phyloP scores from a whole-genome alignment of 1,284 basidiomycete genomes.

The Anthracocystis panici-leucophaei region DNA sequence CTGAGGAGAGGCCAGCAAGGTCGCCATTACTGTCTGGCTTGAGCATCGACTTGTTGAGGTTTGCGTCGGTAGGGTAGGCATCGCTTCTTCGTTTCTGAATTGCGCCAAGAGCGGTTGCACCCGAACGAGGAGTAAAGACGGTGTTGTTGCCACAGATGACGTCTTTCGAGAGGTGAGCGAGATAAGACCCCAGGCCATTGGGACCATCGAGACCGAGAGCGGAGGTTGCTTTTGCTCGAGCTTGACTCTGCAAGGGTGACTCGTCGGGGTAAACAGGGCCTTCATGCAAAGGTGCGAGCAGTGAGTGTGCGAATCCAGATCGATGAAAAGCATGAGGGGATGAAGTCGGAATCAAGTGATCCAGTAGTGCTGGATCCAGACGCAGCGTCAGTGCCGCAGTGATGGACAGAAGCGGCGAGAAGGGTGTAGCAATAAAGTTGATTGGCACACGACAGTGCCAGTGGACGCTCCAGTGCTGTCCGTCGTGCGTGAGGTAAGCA shows the following conservation, averaged over 20 bases:
- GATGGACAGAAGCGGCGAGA: conserved; percentile 36
- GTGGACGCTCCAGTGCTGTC: conserved; percentile 33
- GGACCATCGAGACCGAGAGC: conserved; percentile 48
- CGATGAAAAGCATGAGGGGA: conserved; percentile 12
- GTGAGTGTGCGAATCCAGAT: conserved; percentile 44
- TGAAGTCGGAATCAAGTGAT: conserved; percentile 14
- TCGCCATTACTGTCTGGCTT: conserved; percentile 39
- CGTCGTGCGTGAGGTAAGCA: conserved; percentile 21
- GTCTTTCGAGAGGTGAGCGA: conserved; percentile 36
- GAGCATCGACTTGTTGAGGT: conserved; percentile 4
- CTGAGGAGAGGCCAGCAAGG: conserved; percentile 21
- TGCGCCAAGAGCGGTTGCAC: conserved; percentile 22
- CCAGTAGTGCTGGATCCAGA: conserved; percentile 24
- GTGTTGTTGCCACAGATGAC: conserved; percentile 41
- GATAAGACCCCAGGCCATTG: conserved; percentile 39
- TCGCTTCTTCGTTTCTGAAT: conserved; percentile 29
- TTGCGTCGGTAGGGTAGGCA: conserved; percentile 12
- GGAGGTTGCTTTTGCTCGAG: conserved; percentile 28
- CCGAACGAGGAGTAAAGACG: conserved; percentile 49
- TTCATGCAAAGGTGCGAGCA: conserved; percentile 45
- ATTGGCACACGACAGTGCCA: conserved; percentile 43
- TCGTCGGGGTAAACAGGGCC: conserved; percentile 55
- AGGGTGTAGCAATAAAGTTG: conserved; percentile 46
- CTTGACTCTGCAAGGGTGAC: conserved; percentile 38
- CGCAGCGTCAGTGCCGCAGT: conserved; percentile 41